A percentile compares a stretch with the other conserved stretches of the same genome.
phyloP scores from a whole-genome alignment of 2,329 filamentous ascomycete species.

The Exophiala dermatitidis region DNA sequence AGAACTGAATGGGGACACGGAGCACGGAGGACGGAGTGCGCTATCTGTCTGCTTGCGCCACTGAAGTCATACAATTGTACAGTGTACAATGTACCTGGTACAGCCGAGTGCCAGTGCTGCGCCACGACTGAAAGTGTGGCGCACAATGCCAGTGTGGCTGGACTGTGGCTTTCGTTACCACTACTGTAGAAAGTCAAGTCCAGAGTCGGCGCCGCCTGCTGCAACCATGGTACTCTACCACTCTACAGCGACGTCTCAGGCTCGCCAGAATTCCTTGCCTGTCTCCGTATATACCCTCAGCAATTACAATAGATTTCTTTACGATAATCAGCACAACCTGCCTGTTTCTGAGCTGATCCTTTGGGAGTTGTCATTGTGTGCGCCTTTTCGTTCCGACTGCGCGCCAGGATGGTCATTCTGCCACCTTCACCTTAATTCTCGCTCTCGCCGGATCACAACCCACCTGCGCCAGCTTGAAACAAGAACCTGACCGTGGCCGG shows the following conservation, averaged over 20 bases:
- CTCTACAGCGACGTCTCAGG: too few species aligned
- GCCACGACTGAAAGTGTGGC: too few species aligned
- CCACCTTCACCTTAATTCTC: not conserved
- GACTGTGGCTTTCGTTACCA: too few species aligned
- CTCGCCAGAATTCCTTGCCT: not conserved
- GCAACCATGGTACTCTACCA: too few species aligned
- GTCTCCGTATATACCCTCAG: slow-evolving; percentile 10
- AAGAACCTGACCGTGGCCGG: not conserved
- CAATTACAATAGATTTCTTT: not conserved
- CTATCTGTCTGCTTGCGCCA: not conserved
- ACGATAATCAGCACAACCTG: not conserved
- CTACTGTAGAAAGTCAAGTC: too few species aligned
- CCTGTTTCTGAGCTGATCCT: not conserved
- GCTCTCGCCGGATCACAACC: not conserved
- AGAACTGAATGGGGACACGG: not conserved
- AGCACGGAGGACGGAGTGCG: not conserved
- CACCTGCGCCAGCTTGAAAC: not conserved
- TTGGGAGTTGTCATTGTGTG: not conserved
- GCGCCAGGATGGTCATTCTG: slow-evolving; percentile 5
- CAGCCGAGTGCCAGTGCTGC: too few species aligned
- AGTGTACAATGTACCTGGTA: too few species aligned
- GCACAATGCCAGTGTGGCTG: too few species aligned
- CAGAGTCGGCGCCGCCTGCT: too few species aligned
- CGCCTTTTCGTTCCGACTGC: not conserved
- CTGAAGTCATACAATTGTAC: not conserved